phyloP scores from a whole-genome alignment of 2,329 filamentous ascomycete species.

The Graphium sp. region DNA sequence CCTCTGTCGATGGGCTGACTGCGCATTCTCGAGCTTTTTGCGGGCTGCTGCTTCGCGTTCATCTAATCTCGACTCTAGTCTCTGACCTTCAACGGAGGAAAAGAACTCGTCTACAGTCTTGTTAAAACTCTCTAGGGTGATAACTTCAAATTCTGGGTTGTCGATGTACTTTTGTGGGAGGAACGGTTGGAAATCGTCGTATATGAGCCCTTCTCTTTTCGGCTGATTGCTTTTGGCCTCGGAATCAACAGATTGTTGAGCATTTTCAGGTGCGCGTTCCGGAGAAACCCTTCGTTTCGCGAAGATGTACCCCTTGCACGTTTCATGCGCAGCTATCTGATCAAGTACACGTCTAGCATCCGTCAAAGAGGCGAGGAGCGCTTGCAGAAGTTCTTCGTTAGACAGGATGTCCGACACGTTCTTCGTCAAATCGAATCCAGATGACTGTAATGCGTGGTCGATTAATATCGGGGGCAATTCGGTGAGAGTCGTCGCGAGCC shows the following conservation, averaged over 20 bases:
- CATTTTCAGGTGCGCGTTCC: neutral
- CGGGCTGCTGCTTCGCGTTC: constrained; percentile 72
- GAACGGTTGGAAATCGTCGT: constrained; percentile 94
- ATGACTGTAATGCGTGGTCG: constrained; percentile 64
- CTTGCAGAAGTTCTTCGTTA: constrained; percentile 44
- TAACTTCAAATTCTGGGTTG: constrained; percentile 45
- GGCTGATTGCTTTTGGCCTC: too few relatives aligned
- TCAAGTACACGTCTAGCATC: constrained; percentile 55
- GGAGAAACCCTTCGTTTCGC: constrained; percentile 38
- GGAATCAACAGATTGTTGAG: too few relatives aligned
- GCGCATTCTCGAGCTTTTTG: constrained; percentile 71
- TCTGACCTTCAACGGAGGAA: constrained; percentile 89
- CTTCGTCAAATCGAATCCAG: constrained; percentile 49
- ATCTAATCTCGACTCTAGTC: constrained; percentile 64
- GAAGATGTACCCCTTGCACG: constrained; percentile 72
- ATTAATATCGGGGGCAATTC: constrained; percentile 79
- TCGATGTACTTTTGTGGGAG: constrained; percentile 62
- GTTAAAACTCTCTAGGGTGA: constrained; percentile 77
- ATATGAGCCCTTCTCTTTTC: constrained; percentile 41
- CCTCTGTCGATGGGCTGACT: constrained; percentile 67
- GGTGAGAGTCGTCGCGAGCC: constrained; percentile 67
- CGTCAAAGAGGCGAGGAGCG: constrained; percentile 50
- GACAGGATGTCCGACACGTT: constrained; percentile 55
- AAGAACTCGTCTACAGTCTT: constrained; percentile 93
- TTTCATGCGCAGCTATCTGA: constrained; percentile 47